Base-by-base conservation (phyloP, 352 stramenopile genomes). In the Globisporangium solare region DNA sequence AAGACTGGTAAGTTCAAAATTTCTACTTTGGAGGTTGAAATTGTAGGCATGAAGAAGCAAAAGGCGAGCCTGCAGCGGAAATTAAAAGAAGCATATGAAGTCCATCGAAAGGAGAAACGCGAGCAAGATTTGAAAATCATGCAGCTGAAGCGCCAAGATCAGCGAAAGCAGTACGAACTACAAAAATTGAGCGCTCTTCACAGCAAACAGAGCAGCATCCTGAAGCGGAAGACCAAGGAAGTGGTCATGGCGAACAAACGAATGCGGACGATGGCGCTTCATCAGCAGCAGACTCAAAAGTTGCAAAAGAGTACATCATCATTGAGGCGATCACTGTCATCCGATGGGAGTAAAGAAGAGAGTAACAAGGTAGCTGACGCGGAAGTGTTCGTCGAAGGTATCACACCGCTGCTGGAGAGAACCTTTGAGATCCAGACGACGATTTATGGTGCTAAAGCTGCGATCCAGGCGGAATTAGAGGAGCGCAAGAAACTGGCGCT, bases 191-290 rank as follows among this genome's bases (percentile, higher is more conserved):
- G 58, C 11, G 55, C 58, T 0, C 49, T 74, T 6, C 66, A 76
- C 27, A 45, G 41, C 11, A 89, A 88, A 27, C 74, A 85, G 47
- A 71, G 63, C 35, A 66, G 58, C 47, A 56, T 75, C 24, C 51
- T 83, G 3, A 89, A 91, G 48, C 74, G 68, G n/a, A 89, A 87
- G 48, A 77, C 66, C 4, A 73, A 90, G 17, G 76, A 86, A 27
- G 58, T 78, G 13, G 64, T 51, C 1, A 58, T 54, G 3, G 61
- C 62, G 40, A 84, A 70, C 40, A 90, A 88, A 58, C 64, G 69
- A 3, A 76, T 72, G 59, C 61, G 66, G 18, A 65, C 63, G 15
- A 60, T 81, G 40, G 54, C 66, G 0, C 47, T 68, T 22, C 64
- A 54, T 2, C 61, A 76, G 52, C 61, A 72, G 31, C 47, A 58